Conservation (phyloP, 805 yeast species). For the Ogataea angusta region DNA sequence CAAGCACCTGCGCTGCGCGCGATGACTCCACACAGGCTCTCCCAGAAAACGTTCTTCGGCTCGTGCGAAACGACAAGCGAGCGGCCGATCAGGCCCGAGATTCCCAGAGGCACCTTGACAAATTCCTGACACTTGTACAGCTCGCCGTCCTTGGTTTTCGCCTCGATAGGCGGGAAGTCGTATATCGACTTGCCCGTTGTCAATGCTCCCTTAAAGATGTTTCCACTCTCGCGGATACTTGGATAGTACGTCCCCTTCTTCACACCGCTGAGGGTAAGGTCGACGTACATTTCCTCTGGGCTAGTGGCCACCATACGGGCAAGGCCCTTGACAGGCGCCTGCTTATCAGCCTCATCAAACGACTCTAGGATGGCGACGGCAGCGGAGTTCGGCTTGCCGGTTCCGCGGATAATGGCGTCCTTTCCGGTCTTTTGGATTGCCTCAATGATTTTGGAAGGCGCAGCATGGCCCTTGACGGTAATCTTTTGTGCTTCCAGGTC, state of each 20-base stretch:
- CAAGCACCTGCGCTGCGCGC: slow-evolving; percentile 97
- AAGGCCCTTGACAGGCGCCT: slow-evolving; percentile 74
- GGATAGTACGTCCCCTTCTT: slow-evolving; percentile 66
- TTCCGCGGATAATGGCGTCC: slow-evolving; percentile 90
- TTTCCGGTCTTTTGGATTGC: slow-evolving; percentile 72
- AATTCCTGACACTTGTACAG: slow-evolving; percentile 45
- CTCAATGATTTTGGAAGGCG: slow-evolving; percentile 73
- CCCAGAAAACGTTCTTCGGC: slow-evolving; percentile 38
- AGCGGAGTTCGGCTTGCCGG: slow-evolving; percentile 82
- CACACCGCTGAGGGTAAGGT: slow-evolving; percentile 74
- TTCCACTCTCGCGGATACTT: slow-evolving; percentile 65
- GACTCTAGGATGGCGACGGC: slow-evolving; percentile 89
- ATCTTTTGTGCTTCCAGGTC: slow-evolving; percentile 61
- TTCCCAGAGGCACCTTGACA: slow-evolving; percentile 42
- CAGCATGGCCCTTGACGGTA: slow-evolving; percentile 60
- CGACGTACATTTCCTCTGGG: slow-evolving; percentile 55
- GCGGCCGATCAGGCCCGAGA: slow-evolving; percentile 69
- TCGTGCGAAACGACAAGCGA: slow-evolving; percentile 47
- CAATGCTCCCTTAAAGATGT: slow-evolving; percentile 69
- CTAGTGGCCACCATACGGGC: slow-evolving; percentile 77
- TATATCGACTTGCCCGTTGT: slow-evolving; percentile 56
- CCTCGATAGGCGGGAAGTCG: slow-evolving; percentile 39
- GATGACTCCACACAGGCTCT: slow-evolving; percentile 74
- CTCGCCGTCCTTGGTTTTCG: slow-evolving; percentile 32
- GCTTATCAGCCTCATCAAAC: slow-evolving; percentile 45